Base-by-base conservation (phyloP, 805 yeast genomes). In the Metschnikowia dekortorum region DNA sequence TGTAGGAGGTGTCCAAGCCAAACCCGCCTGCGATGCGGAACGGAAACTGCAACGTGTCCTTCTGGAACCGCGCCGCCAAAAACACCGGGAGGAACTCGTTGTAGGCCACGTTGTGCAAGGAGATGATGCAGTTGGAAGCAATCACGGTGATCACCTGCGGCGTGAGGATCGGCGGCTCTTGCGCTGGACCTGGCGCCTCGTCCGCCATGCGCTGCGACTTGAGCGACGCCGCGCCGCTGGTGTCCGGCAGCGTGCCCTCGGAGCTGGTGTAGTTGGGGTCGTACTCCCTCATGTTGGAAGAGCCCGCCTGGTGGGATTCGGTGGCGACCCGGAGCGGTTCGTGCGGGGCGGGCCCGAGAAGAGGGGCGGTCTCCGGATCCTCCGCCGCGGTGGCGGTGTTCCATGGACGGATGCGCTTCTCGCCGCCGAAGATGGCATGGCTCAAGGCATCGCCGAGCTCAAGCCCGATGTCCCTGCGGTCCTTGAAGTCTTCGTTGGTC, bases 381-480 rank as follows among this genome's bases (percentile, higher is more conserved):
- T 1, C 13, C 16, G 11, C 11, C 8, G 4, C 8, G 16, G 2
- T 38, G 22, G 5, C 16, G 45, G 54, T 30, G 10, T 61, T 52
- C 67, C 70, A 65, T 5, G 63, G 62, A 16, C 69, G 52, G 6
- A 37, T 37, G 2, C 60, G 60, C 8, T 51, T 49, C 9, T 49
- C 41, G 16, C 57, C 49, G 11, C 70, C 70, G 14, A 64, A 22
- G 10, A 48, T 8, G 9, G 40, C 22, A 13, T 50, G 47, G 31
- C 46, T 31, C 46, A 69, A 44, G 33, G 50, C 47, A 53, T 78
- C 81, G 31, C 83, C 83, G 10, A 71, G 26, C 28, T 69, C 76
- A 4, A 79, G 56, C 4, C 82, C 81, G 35, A 60, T 52, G 58
- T 81, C 84, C 48, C 66, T 68, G 45, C 70, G 64, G 44, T 64